Evolutionary conservation across 2,329 filamentous ascomycete species (phyloP).

Genomic region (Alternaria sp.): DNA sequence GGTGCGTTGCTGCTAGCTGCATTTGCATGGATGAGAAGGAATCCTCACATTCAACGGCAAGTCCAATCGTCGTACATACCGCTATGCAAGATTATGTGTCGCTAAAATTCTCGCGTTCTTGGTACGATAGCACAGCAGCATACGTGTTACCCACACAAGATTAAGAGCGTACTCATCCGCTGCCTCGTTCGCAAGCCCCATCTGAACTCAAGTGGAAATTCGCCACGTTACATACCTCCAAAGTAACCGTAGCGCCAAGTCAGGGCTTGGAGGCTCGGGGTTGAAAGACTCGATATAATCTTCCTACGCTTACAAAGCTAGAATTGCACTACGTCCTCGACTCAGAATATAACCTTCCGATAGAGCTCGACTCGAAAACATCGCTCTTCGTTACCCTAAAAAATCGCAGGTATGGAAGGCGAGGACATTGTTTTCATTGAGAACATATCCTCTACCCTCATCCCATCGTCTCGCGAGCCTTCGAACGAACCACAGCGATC

Average conservation of each 20-base stretch:
- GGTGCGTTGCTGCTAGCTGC: neutral
- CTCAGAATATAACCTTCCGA: accelerated
- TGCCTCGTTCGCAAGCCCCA: neutral
- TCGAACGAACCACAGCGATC: neutral
- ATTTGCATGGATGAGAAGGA: neutral
- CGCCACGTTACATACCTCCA: neutral
- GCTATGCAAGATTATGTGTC: neutral
- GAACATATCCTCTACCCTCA: constrained; percentile 19
- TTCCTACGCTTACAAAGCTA: neutral
- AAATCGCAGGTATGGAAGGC: constrained; percentile 6
- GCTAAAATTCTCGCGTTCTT: neutral
- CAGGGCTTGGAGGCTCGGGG: neutral
- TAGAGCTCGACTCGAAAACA: neutral
- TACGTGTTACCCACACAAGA: neutral
- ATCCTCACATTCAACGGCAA: neutral
- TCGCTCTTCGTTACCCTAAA: neutral
- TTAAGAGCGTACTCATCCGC: neutral
- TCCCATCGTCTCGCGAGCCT: constrained; percentile 13
- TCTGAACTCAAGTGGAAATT: neutral
- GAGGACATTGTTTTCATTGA: constrained; percentile 29
- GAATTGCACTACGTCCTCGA: neutral
- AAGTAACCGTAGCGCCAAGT: neutral
- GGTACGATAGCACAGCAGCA: neutral
- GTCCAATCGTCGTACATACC: neutral
- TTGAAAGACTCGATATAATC: neutral